Base-by-base conservation (phyloP, 495 filamentous ascomycete genomes). In the Emericellopsis terricola region DNA sequence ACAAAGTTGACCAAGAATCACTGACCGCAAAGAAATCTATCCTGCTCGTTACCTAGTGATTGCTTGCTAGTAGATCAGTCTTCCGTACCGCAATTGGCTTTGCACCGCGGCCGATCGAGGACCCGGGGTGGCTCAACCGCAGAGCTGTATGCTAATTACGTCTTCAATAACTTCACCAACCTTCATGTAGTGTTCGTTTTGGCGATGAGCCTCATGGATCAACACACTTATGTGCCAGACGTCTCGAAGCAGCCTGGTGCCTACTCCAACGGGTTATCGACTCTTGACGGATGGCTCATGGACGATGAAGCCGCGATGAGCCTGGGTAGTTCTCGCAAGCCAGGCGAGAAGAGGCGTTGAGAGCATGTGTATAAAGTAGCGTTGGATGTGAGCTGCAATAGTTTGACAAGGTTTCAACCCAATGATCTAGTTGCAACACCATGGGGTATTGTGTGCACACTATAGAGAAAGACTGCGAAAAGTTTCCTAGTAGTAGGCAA, bases 121-220 rank as follows among this genome's bases (percentile, higher is more conserved):
- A 78, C 21, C 76, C 80, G 8, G 64, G 71, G 2, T 76, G 71
- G 64, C 89, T 76, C 40, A 64, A 78, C 41, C 56, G 49, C 39
- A 77, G 76, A 43, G 65, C 71, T 2, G 70, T 68, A 44, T 93
- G 89, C 55, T n/a, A n/a, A n/a, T n/a, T 94, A 85, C 53, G 46
- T 72, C 42, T 84, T 92, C 60, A 71, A 76, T 47, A 85, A 85
- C 41, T 56, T 52, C 1, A 57, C 83, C 9, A 86, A 94, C 52
- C 51, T 83, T 17, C 15, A 74, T 3, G 69, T 87, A 9, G 65
- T 87, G 2, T 53, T 53, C 7, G 41, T 74, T 3, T 86, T 78
- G 48, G 62, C 71, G 2, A 41, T 78, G 4, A 56, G 56, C 3
- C 63, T 82, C 15, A 68, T 87, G 20, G 84, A 94, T 43, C 60